Percentiles rank a stretch among this genome's conserved stretches.
Conservation (phyloP, 495 filamentous ascomycete species). For the Tuber calosporum region DNA sequence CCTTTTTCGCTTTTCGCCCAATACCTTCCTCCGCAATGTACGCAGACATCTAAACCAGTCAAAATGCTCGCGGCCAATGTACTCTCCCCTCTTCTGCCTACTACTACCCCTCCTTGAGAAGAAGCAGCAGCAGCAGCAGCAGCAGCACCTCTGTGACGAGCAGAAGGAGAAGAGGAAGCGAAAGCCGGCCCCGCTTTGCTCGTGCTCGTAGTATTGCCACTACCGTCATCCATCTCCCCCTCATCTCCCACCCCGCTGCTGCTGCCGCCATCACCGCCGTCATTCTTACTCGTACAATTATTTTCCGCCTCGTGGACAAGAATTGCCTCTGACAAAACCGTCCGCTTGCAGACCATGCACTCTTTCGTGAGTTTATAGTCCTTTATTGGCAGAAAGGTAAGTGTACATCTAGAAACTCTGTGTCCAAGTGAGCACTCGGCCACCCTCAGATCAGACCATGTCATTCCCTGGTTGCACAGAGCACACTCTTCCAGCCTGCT, state of each 20-base stretch:
- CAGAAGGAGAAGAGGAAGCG: not conserved
- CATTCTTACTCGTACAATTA: not conserved
- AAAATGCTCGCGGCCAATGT: slow-evolving; percentile 30
- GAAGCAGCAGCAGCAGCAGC: not conserved
- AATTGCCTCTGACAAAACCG: slow-evolving; percentile 35
- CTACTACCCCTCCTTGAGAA: slow-evolving; percentile 3
- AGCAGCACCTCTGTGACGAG: slow-evolving; percentile 1
- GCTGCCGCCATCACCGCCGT: not conserved
- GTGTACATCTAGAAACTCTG: slow-evolving; percentile 39
- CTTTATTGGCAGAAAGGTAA: slow-evolving; percentile 41
- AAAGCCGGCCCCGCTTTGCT: not conserved
- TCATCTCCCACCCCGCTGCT: slow-evolving; percentile 25
- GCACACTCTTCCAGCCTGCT: slow-evolving; percentile 38
- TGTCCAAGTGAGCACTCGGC: slow-evolving; percentile 40
- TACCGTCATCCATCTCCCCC: slow-evolving; percentile 24
- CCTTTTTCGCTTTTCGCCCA: slow-evolving; percentile 34
- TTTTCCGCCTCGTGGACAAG: slow-evolving; percentile 16
- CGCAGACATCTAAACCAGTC: slow-evolving; percentile 39
- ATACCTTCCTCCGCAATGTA: slow-evolving; percentile 42
- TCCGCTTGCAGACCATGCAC: slow-evolving; percentile 39
- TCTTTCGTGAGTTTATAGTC: slow-evolving; percentile 36
- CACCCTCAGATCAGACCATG: slow-evolving; percentile 39
- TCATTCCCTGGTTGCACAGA: slow-evolving; percentile 35
- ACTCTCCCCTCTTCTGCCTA: slow-evolving; percentile 28
- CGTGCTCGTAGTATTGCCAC: slow-evolving; percentile 1